phyloP scores from a whole-genome alignment of 208 protist species.

The Leishmania tropica region DNA sequence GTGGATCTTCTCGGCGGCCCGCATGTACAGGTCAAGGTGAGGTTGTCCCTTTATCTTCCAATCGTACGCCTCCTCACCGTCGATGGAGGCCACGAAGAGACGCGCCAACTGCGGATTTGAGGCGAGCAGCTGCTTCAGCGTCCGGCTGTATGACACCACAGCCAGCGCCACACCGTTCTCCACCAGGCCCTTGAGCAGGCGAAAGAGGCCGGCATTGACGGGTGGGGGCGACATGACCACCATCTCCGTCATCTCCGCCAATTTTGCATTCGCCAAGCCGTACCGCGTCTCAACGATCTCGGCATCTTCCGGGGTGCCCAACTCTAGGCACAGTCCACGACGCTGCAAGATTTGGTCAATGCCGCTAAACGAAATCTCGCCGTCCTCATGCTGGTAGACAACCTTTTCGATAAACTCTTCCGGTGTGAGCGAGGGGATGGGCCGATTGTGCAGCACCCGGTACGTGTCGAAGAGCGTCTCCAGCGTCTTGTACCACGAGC shows the following conservation, averaged over 20 bases:
- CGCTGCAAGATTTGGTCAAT: constrained; percentile 81
- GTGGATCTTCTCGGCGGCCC: constrained; percentile 88
- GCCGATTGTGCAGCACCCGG: constrained; percentile 71
- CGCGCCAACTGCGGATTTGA: constrained; percentile 57
- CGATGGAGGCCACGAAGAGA: constrained; percentile 78
- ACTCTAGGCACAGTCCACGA: constrained; percentile 74
- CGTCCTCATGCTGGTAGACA: constrained; percentile 78
- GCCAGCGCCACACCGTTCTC: constrained; percentile 67
- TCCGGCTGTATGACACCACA: constrained; percentile 85
- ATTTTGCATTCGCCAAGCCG: constrained; percentile 88
- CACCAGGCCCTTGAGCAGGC: constrained; percentile 59
- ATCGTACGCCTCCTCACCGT: constrained; percentile 89
- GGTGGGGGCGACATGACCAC: constrained; percentile 47
- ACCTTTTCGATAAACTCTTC: constrained; percentile 87
- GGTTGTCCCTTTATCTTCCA: constrained; percentile 74
- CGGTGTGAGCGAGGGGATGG: constrained; percentile 75
- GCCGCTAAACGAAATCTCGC: constrained; percentile 84
- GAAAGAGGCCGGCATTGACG: constrained; percentile 59
- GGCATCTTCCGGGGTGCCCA: constrained; percentile 85
- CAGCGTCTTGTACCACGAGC: constrained; percentile 81
- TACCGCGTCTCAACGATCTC: constrained; percentile 92
- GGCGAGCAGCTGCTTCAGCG: constrained; percentile 61
- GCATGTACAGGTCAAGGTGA: constrained; percentile 79
- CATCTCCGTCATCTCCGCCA: constrained; percentile 88
- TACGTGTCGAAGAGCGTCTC: constrained; percentile 90